These are phyloP conservation scores for Aquilaria yunnanensis DNA, from an alignment of 345 rosid genomes.

Conservation along the genomic window DNA sequence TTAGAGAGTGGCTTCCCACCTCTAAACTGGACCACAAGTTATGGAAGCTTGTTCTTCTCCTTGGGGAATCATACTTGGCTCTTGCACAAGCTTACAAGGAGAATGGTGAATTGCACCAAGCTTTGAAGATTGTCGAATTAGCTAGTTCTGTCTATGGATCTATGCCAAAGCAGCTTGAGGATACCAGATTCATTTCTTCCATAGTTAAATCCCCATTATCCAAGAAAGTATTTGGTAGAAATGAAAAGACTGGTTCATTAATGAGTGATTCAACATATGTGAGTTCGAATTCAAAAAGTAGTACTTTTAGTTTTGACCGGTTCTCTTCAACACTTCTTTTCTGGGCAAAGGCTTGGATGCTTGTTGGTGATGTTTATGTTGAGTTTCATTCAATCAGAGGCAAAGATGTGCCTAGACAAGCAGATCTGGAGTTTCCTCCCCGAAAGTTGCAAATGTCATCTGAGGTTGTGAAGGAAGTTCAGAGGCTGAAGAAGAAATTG, in stretches of 20 bases:
- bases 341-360: constrained; percentile 92
- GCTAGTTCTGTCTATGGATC: constrained; percentile 89
- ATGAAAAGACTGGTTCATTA: constrained; percentile 23
- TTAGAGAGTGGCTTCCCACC: constrained; percentile 89
- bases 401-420: constrained; percentile 36
- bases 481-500: constrained; percentile 77
- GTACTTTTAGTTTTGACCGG: constrained; percentile 32
- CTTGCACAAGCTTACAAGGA: constrained; percentile 84
- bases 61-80: constrained; percentile 90
- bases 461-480: constrained; percentile 82
- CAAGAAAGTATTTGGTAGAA: constrained; percentile 19
- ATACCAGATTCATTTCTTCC: constrained; percentile 62
- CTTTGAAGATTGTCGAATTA: constrained; percentile 71
- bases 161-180: constrained; percentile 81
- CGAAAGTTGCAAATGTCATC: constrained; percentile 66
- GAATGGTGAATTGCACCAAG: constrained; percentile 74
- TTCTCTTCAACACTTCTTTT: constrained; percentile 63
- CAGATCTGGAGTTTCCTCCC: constrained; percentile 32
- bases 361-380: constrained; percentile 86
- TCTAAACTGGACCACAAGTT: constrained; percentile 73
- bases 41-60: constrained; percentile 97
- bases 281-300: constrained; percentile 29
- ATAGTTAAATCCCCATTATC: constrained; percentile 36
- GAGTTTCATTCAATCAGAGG: constrained; percentile 61
- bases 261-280: constrained; percentile 27